phyloP scores from a whole-genome alignment of 345 rosid genomes.

The Acer negundo region DNA sequence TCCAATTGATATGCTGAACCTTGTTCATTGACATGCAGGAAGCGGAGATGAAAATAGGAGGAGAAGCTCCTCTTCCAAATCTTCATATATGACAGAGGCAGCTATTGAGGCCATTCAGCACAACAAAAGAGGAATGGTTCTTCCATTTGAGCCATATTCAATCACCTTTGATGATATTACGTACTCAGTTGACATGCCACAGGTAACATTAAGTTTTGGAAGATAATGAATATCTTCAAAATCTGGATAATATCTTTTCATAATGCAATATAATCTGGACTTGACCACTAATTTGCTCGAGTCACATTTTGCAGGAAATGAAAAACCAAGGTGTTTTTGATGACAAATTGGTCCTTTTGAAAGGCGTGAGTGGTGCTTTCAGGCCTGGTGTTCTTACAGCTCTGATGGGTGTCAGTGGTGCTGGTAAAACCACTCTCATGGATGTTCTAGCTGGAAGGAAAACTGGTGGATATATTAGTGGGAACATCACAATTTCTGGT shows the following conservation, averaged over 20 bases:
- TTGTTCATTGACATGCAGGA: conserved; percentile 9
- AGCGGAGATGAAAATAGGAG: conserved; percentile 20
- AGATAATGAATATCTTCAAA: background rate
- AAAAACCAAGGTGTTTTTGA: conserved; percentile 40
- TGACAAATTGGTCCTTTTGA: conserved; percentile 50
- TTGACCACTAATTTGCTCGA: background rate
- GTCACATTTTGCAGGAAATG: conserved; percentile 45
- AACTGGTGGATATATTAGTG: conserved; percentile 54
- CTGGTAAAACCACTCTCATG: conserved; percentile 62
- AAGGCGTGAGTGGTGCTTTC: conserved; percentile 52
- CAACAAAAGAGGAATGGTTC: conserved; percentile 62
- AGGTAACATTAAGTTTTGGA: conserved; percentile 29
- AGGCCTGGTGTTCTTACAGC: conserved; percentile 65
- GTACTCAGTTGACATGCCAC: conserved; percentile 72
- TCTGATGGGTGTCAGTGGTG: conserved; percentile 64
- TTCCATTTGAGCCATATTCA: conserved; percentile 56
- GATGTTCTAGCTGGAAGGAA: conserved; percentile 62
- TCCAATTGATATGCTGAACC: background rate
- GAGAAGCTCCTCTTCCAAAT: conserved; percentile 21
- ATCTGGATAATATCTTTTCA: background rate
- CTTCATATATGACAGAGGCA: conserved; percentile 23
- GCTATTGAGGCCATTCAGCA: conserved; percentile 15
- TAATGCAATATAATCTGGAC: background rate
- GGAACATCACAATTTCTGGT: conserved; percentile 47
- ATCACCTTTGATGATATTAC: conserved; percentile 48